Conservation (phyloP, 768 basidiomycete species). For the Lactifluus subvellereus region DNA sequence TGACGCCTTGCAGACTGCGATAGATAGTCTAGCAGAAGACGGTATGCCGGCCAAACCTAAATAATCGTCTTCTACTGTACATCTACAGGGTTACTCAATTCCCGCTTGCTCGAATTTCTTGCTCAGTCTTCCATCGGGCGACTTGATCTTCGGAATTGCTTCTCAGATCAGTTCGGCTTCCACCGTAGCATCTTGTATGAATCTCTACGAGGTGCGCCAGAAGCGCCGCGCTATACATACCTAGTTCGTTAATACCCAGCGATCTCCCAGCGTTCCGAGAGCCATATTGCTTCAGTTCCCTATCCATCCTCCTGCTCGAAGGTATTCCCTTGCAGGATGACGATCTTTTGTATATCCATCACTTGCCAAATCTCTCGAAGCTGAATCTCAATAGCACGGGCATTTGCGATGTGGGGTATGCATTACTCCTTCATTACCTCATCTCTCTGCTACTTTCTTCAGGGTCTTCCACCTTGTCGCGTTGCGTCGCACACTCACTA, state of each 20-base stretch:
- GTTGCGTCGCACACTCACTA: constrained; percentile 47
- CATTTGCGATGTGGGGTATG: neutral
- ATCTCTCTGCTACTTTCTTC: constrained; percentile 1
- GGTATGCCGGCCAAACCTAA: neutral
- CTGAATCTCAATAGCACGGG: constrained; percentile 41
- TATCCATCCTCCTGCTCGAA: neutral
- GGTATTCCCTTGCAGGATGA: neutral
- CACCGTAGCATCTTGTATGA: neutral
- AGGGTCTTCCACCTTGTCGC: constrained; percentile 55
- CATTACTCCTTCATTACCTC: neutral
- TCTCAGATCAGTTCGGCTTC: constrained; percentile 29
- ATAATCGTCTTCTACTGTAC: neutral
- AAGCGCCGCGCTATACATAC: neutral
- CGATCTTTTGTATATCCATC: constrained; percentile 4
- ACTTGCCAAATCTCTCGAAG: neutral
- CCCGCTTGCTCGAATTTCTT: constrained; percentile 41
- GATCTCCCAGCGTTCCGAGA: neutral
- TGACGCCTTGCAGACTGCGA: neutral
- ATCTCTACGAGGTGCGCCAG: neutral
- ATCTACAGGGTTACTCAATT: constrained; percentile 42
- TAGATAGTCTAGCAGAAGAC: neutral
- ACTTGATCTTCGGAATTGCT: constrained; percentile 40
- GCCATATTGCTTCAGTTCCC: neutral
- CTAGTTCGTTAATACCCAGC: neutral
- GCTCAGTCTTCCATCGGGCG: constrained; percentile 40